Conservation (phyloP, 495 filamentous ascomycete genomes). For the Jackrogersella multiformis region DNA sequence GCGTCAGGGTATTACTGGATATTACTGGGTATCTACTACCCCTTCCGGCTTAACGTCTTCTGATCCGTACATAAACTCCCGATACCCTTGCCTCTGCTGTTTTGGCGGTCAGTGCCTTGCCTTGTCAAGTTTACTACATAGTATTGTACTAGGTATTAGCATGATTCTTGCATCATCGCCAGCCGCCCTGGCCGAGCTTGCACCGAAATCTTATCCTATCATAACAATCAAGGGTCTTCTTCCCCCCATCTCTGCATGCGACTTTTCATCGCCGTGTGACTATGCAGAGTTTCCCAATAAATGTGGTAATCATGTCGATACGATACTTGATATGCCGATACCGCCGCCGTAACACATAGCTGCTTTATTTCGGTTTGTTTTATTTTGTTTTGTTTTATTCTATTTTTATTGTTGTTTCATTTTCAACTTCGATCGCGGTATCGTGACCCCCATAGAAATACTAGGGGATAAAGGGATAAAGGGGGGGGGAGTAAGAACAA, state of each 20-base stretch:
- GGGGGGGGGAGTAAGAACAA: background rate
- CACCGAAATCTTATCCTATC: slow-evolving; percentile 42
- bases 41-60: slow-evolving; percentile 33
- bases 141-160: too few species aligned
- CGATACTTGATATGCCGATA: slow-evolving; percentile 41
- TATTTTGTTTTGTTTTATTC: too few species aligned
- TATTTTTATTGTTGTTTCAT: too few species aligned
- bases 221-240: slow-evolving; percentile 23
- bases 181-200: slow-evolving; percentile 46
- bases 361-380: too few species aligned
- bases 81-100: slow-evolving; percentile 31
- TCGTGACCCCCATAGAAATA: slow-evolving; percentile 28
- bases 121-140: slow-evolving; percentile 38
- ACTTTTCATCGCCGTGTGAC: slow-evolving; percentile 41
- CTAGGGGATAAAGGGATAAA: background rate
- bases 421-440: slow-evolving; percentile 22
- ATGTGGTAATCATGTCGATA: slow-evolving; percentile 37
- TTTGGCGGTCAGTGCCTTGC: slow-evolving; percentile 44
- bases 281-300: slow-evolving; percentile 38
- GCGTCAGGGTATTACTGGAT: slow-evolving; percentile 33
- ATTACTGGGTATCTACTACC: too few species aligned
- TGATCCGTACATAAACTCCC: background rate
- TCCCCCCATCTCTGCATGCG: slow-evolving; percentile 38
- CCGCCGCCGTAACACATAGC: slow-evolving; percentile 29
- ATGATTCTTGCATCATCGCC: slow-evolving; percentile 46